Base-by-base conservation (phyloP, 257 asterid species). In the Solanum piurae region DNA sequence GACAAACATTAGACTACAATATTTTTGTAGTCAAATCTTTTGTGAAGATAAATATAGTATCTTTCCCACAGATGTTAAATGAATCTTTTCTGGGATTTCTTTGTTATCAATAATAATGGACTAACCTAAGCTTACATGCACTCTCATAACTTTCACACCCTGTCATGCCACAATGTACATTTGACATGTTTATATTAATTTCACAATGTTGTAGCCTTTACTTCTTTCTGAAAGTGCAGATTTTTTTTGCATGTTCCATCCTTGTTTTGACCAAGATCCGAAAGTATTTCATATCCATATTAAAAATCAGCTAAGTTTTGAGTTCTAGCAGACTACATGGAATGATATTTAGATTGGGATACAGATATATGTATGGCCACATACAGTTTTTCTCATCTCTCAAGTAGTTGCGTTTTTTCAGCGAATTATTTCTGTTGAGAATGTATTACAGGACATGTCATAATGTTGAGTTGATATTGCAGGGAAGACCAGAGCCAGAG, bases 401-500 rank as follows among this genome's bases (percentile, higher is more conserved):
- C 69, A 29, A 49, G 44, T 80, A 49, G 68, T 31, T 82, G 29
- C 29, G 9, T 29, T 29, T 80, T 42, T 9, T 60, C 86, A 10
- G 42, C 29, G 21, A 82, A 46, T 49, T 49, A 10, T 18, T 29
- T 82, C 40, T 49, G 20, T 29, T 82, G 86, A 82, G 86, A 49
- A 29, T 82, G 71, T 49, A 29, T 72, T 29, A 46, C 16, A 29
- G 42, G 68, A 29, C 40, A 77, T 58, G 55, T 86, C 58, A 29
- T 88, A 74, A 36, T 89, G 36, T 83, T 62, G 87, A 37, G 42
- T 29, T 80, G 62, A 38, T 55, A 68, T 18, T 87, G 86, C 98
- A 97, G 99, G 99, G 86, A 96, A 95, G 91, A 93, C 94, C 74
- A 93, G 98, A 90, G 99, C 99, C 34, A 93, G 98, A 90, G 99